A percentile compares a stretch with the other conserved stretches of the same genome.
Conservation (phyloP, 495 filamentous ascomycete species). For the Bathelium albidoporum region DNA sequence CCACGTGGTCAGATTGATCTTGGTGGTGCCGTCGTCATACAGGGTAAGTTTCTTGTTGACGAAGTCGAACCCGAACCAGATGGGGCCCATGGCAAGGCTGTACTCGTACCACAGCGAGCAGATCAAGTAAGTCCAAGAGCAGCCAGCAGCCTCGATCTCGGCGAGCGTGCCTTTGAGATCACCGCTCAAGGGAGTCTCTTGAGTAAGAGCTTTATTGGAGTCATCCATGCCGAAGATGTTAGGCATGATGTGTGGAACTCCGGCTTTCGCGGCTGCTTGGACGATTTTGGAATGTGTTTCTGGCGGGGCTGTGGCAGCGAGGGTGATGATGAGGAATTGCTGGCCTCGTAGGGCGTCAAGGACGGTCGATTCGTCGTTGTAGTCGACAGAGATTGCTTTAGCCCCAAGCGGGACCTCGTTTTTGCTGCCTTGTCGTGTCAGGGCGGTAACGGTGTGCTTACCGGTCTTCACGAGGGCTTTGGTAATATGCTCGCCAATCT, state of each 20-base stretch:
- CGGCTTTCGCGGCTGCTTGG: conserved; percentile 45
- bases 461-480: conserved; percentile 12
- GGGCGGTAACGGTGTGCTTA: conserved; percentile 14
- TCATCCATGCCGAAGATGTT: conserved; percentile 42
- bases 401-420: conserved; percentile 9
- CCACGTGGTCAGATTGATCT: conserved; percentile 30
- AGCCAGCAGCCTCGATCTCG: conserved; percentile 33
- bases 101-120: conserved; percentile 44
- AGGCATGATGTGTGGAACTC: conserved; percentile 47
- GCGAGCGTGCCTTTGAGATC: not conserved
- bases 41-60: conserved; percentile 24
- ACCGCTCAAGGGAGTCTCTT: conserved; percentile 24
- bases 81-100: conserved; percentile 26
- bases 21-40: conserved; percentile 37
- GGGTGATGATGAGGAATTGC: conserved; percentile 34
- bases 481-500: conserved; percentile 8
- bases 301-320: conserved; percentile 28
- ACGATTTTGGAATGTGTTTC: conserved; percentile 39
- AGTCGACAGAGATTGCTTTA: conserved; percentile 10
- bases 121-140: conserved; percentile 11
- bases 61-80: conserved; percentile 37
- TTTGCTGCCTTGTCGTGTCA: conserved; percentile 12
- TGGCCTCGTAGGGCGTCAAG: conserved; percentile 14
- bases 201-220: conserved; percentile 25
- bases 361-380: conserved; percentile 4